Conservation (phyloP, 2,329 filamentous ascomycete species). For the Dactylonectria estremocensis region DNA sequence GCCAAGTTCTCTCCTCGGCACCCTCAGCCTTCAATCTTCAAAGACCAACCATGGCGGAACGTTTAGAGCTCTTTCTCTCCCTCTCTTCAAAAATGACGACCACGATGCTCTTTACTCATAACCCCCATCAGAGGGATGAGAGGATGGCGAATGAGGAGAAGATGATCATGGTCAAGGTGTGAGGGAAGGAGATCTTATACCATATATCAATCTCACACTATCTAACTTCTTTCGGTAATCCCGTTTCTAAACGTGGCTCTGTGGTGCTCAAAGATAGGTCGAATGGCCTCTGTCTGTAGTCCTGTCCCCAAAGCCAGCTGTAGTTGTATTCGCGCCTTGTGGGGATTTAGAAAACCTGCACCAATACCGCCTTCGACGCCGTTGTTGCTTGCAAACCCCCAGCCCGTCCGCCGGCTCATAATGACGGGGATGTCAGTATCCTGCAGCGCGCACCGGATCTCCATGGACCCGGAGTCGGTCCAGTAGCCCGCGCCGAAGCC, state of each 20-base stretch:
- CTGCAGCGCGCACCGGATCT: slow-evolving; percentile 61
- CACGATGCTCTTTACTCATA: no score
- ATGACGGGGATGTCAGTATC: slow-evolving; percentile 65
- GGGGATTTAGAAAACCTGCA: slow-evolving; percentile 69
- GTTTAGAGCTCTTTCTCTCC: no score
- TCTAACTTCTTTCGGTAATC: no score
- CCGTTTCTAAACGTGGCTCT: slow-evolving; percentile 35
- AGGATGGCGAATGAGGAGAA: no score
- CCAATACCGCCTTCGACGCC: slow-evolving; percentile 54
- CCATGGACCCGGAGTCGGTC: slow-evolving; percentile 55
- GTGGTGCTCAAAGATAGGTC: slow-evolving; percentile 49
- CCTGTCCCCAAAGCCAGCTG: slow-evolving; percentile 56
- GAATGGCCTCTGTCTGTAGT: slow-evolving; percentile 48
- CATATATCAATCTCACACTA: no score
- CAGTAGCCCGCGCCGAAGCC: slow-evolving; percentile 70
- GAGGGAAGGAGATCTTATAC: no score
- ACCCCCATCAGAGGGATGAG: no score
- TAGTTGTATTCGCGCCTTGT: slow-evolving; percentile 69
- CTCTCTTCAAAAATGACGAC: no score
- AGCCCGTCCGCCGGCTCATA: slow-evolving; percentile 65
- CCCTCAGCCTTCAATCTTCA: no score
- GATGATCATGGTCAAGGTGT: no score
- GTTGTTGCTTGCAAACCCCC: slow-evolving; percentile 65
- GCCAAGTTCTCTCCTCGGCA: no score
- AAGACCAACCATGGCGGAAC: no score